Percentiles rank a stretch among this genome's conserved stretches.
phyloP scores from a whole-genome alignment of 345 rosid genomes.

The Schrenkiella parvula region DNA sequence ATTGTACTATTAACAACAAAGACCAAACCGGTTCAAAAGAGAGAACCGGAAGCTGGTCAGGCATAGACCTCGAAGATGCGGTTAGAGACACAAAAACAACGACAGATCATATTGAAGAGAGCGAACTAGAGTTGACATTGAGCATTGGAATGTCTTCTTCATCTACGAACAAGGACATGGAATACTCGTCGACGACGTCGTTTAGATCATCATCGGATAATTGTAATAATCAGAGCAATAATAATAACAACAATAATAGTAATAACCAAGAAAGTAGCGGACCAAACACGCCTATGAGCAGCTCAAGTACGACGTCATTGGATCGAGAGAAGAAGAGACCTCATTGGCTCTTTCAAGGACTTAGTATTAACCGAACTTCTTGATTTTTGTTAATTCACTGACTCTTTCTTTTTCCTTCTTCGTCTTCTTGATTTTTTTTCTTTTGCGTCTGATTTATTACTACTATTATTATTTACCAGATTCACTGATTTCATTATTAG shows the following conservation, averaged over 20 bases:
- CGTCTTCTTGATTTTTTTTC: not conserved
- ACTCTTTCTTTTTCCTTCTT: slow-evolving; percentile 6
- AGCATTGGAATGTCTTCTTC: slow-evolving; percentile 56
- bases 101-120: slow-evolving; percentile 41
- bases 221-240: slow-evolving; percentile 34
- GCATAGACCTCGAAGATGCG: slow-evolving; percentile 48
- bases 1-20: slow-evolving; percentile 27
- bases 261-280: slow-evolving; percentile 41
- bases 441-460: slow-evolving; percentile 15
- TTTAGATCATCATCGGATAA: slow-evolving; percentile 34
- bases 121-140: slow-evolving; percentile 60
- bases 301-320: slow-evolving; percentile 51
- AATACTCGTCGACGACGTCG: slow-evolving; percentile 31
- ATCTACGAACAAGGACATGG: slow-evolving; percentile 31
- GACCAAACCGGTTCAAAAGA: slow-evolving; percentile 40
- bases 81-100: slow-evolving; percentile 32
- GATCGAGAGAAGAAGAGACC: slow-evolving; percentile 60
- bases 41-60: slow-evolving; percentile 50
- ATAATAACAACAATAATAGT: not conserved
- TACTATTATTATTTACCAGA: not conserved
- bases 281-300: slow-evolving; percentile 52
- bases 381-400: slow-evolving; percentile 33
- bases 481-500: not conserved
- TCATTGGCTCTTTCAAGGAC: slow-evolving; percentile 71
- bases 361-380: slow-evolving; percentile 48